Base-by-base conservation (phyloP, 2,329 filamentous ascomycete genomes). In the Hypoxylon sp. region DNA sequence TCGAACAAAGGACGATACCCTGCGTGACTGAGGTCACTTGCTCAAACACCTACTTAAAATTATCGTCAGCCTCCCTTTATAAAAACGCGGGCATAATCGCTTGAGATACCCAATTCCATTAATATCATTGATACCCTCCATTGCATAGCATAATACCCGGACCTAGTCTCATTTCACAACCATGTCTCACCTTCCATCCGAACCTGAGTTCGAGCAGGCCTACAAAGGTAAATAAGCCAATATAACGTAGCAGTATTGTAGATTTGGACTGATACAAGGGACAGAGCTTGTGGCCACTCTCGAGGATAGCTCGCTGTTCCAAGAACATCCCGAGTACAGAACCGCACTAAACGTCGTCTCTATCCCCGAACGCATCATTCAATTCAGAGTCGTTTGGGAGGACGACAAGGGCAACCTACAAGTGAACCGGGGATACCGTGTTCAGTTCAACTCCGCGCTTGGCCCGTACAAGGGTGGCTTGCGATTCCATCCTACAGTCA, bases 191-290 rank as follows among this genome's bases (percentile, higher is more conserved):
- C 87, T 96, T 78, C 90, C 93, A 58, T 84, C 85, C 72, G 95
- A 98, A 89, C 95, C 96, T 79, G 95, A 99, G 87, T 98, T 98
- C 86, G 91, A 98, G 90, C 95, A 98, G 89, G 95, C 95, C 79
- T 97, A 97, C 90, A 93, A 94, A 82, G 94, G 94, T 97, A 85
- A 78, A 87, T 17, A 37, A 50, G 44, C 14, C 8, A 52, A 29
- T 31, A 51, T 50, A 17, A 31, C n/a, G 14, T 29, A 11, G 19
- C 24, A 14, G 53, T 13, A 19, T 13, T 5, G 37, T n/a, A 26
- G 51, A 54, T 39, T 19, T 52, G 44, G 62, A 42, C 71, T 76
- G 66, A 80, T 69, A 61, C 6, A 29, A 52, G 53, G 33, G 50
- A 73, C 79, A 97, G 95, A 99, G 89, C 93, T 99, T 75, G 93